These are phyloP conservation scores for Ramaria rubella DNA, from an alignment of 768 basidiomycete genomes.

Conservation along the genomic window DNA sequence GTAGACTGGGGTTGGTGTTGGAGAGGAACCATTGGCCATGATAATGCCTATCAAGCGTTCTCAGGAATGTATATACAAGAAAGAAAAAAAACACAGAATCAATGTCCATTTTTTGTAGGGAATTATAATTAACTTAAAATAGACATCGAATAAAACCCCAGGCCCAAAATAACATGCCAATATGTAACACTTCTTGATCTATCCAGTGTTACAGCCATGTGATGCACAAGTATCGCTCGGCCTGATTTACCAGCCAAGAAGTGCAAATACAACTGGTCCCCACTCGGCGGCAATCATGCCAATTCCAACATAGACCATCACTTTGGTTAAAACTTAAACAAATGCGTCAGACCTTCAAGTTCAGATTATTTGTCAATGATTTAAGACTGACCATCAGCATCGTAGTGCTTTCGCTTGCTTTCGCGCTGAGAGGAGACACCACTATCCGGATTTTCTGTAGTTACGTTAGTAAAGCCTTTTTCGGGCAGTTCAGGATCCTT, in stretches of 20 bases:
- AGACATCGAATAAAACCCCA: too few species aligned
- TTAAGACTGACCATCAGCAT: constrained; percentile 70
- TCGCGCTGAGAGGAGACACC: constrained; percentile 15
- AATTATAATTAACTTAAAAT: too few species aligned
- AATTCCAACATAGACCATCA: constrained; percentile 87
- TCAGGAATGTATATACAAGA: too few species aligned
- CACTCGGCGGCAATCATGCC: constrained; percentile 56
- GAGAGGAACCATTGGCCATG: too few species aligned
- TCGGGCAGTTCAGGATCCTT: constrained; percentile 11
- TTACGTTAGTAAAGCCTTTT: constrained; percentile 11
- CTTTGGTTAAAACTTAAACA: constrained; percentile 71
- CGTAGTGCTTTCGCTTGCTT: constrained; percentile 55
- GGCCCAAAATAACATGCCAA: too few species aligned
- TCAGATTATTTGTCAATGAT: constrained; percentile 4
- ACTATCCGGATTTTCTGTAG: constrained; percentile 10
- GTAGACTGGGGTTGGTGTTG: too few species aligned
- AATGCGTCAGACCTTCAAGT: neutral
- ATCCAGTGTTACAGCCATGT: too few species aligned
- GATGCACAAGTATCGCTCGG: too few species aligned
- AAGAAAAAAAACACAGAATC: too few species aligned
- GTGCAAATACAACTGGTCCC: constrained; percentile 61
- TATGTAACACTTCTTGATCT: neutral
- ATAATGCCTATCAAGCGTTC: too few species aligned
- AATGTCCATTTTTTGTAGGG: too few species aligned
- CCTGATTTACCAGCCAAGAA: constrained; percentile 54